Conservation (phyloP, 495 filamentous ascomycete genomes). For the Podospora pseudopauciseta region DNA sequence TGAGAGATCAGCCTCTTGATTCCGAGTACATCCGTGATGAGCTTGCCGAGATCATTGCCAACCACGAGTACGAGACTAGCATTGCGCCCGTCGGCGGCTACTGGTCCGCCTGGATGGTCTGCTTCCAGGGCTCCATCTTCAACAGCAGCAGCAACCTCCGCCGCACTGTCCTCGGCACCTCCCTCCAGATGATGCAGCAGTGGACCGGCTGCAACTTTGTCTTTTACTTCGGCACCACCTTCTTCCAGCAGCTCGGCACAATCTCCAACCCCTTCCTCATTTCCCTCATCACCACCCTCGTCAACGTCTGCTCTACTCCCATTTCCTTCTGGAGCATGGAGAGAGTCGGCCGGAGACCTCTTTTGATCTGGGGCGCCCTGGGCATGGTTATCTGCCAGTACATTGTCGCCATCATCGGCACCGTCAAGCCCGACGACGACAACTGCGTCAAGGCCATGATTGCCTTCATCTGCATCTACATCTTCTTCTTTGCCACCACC, state of each 20-base stretch:
- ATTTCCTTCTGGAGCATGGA: slow-evolving; percentile 80
- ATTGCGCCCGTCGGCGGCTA: slow-evolving; percentile 61
- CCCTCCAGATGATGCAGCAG: slow-evolving; percentile 73
- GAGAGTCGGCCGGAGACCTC: slow-evolving; percentile 67
- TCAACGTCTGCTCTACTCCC: slow-evolving; percentile 79
- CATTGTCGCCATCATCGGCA: slow-evolving; percentile 73
- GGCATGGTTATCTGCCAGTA: slow-evolving; percentile 82
- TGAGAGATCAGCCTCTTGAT: slow-evolving; percentile 64
- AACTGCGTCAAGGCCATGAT: slow-evolving; percentile 60
- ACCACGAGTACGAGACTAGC: slow-evolving; percentile 70
- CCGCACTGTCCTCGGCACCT: slow-evolving; percentile 68
- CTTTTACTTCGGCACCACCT: slow-evolving; percentile 82
- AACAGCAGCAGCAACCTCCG: slow-evolving; percentile 56
- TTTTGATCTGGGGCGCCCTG: slow-evolving; percentile 70
- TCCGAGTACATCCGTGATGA: slow-evolving; percentile 62
- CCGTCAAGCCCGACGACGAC: slow-evolving; percentile 49
- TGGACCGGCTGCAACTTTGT: slow-evolving; percentile 73
- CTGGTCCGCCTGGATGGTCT: slow-evolving; percentile 62
- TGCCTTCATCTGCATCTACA: slow-evolving; percentile 78
- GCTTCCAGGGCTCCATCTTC: slow-evolving; percentile 55
- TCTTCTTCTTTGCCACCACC: slow-evolving; percentile 74
- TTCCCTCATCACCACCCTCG: slow-evolving; percentile 71
- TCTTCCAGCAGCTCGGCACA: slow-evolving; percentile 69
- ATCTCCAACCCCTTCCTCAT: slow-evolving; percentile 76
- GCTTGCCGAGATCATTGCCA: slow-evolving; percentile 74